Base-by-base conservation (phyloP, 345 rosid species). In the Eucalyptus erythrocorys region DNA sequence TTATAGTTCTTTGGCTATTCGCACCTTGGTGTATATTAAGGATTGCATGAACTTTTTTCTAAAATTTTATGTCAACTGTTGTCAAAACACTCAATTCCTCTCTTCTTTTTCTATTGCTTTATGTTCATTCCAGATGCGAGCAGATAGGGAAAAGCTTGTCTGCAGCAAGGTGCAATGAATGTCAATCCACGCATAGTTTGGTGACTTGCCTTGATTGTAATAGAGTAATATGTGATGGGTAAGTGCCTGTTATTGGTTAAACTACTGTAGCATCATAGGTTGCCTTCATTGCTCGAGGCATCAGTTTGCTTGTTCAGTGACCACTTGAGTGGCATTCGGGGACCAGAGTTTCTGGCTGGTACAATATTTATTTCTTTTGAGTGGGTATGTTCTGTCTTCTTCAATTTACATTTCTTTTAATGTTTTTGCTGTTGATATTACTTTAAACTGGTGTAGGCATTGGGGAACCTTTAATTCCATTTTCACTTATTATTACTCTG, bases 161-260 rank as follows among this genome's bases (percentile, higher is more conserved):
- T 50, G 79, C 68, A 51, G 92, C 96, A 92, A 92, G 88, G 88
- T 96, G 98, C 91, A 92, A 90, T 89, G 86, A 59, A n/a, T 96
- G 98, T 88, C 89, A 91, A 50, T 80, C 94, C 91, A 91, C 94
- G 85, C 87, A 92, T 87, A 90, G 93, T 89, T 89, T 96, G 89
- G 96, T 94, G 22, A 93, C 96, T 48, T 96, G 98, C 92, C 93
- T 96, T 85, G 91, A 93, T 57, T 95, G 98, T 87, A 92, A 91
- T 88, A 89, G 89, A 79, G 91, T 94, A 53, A 87, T 95, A 57
- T 96, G 98, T 87, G 98, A 95, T 89, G 90, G 90, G 98, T 95
- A 92, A 91, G 93, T 47, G 82, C 34, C 81, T 61, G 45, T 26
- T 86, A 26, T 47, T 26, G 50, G 47, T 86, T 51, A 34, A 17